A percentile compares a stretch with the other conserved stretches of the same genome.
phyloP scores from a whole-genome alignment of 768 basidiomycete genomes.

The Tephrocybe sp. region DNA sequence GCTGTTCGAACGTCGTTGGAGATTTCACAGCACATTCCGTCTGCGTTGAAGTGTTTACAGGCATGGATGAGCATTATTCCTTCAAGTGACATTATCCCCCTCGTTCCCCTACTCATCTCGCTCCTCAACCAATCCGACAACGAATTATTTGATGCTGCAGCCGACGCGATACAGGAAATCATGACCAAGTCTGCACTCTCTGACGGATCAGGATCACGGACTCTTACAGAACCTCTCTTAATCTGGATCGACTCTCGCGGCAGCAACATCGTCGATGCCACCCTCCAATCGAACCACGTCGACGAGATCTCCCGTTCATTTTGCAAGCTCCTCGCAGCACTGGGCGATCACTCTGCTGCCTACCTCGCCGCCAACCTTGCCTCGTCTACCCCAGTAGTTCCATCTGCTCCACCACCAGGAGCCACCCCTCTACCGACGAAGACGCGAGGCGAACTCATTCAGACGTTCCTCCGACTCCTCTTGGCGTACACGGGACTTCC shows the following conservation, averaged over 20 bases:
- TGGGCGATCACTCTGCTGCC: constrained; percentile 84
- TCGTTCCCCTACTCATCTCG: constrained; percentile 66
- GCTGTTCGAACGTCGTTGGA: constrained; percentile 61
- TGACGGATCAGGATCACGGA: constrained; percentile 65
- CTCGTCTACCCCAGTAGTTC: constrained; percentile 36
- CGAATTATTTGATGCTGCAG: constrained; percentile 58
- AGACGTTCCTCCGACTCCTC: constrained; percentile 69
- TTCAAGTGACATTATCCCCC: constrained; percentile 67
- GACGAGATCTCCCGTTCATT: constrained; percentile 66
- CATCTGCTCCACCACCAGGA: constrained; percentile 21
- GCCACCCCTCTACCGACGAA: constrained; percentile 16
- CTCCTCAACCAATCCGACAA: constrained; percentile 62
- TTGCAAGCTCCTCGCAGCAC: constrained; percentile 76
- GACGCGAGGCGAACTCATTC: constrained; percentile 53
- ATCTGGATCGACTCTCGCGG: constrained; percentile 70
- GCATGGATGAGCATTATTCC: constrained; percentile 79
- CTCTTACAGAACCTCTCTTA: constrained; percentile 85
- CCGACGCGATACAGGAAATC: constrained; percentile 76
- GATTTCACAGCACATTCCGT: constrained; percentile 51
- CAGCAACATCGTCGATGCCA: constrained; percentile 38
- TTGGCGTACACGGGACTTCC: constrained; percentile 71
- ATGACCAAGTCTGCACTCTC: constrained; percentile 72
- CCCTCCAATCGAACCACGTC: constrained; percentile 38
- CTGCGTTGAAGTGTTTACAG: constrained; percentile 78
- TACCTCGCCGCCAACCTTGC: constrained; percentile 75